A percentile compares a stretch with the other conserved stretches of the same genome.
These are phyloP conservation scores for Emericellopsis cladophorae DNA, from an alignment of 2,329 filamentous ascomycete genomes.

Conservation along the genomic window DNA sequence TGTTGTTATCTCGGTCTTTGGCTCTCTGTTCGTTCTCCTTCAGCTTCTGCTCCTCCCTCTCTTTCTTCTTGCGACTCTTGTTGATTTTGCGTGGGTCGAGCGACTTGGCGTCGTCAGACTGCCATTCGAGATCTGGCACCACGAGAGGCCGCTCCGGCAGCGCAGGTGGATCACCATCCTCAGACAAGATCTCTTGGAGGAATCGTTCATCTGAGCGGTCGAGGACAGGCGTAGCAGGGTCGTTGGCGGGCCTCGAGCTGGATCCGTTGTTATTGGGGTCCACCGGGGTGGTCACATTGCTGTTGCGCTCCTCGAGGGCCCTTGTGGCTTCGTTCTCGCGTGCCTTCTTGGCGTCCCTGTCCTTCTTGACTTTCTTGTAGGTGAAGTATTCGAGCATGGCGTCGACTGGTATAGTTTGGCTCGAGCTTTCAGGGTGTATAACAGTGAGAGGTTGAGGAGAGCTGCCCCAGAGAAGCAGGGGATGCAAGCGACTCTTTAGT, in stretches of 20 bases:
- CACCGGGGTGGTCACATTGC: constrained; percentile 4
- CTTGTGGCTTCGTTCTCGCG: constrained; percentile 6
- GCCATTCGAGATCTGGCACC: constrained; percentile 36
- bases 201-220: constrained; percentile 45
- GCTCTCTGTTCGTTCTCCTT: constrained; percentile 9
- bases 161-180: constrained; percentile 33
- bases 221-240: constrained; percentile 31
- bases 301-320: not conserved
- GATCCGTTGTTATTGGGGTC: constrained; percentile 13
- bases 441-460: not conserved
- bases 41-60: not conserved
- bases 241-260: constrained; percentile 10
- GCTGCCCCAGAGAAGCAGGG: not conserved
- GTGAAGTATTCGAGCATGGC: constrained; percentile 51
- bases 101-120: constrained; percentile 18
- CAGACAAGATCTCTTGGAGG: constrained; percentile 38
- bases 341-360: constrained; percentile 34
- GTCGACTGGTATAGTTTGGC: constrained; percentile 2
- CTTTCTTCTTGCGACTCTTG: constrained; percentile 1
- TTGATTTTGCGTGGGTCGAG: not conserved
- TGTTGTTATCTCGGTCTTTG: constrained; percentile 15
- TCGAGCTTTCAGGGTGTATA: not conserved
- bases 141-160: constrained; percentile 37
- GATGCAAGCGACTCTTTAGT: not conserved
- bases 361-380: constrained; percentile 51